Evolutionary conservation across 768 basidiomycete genomes (phyloP), one percentile per base, ranked within the genome.

Genomic region (Dendrothele bispora): DNA sequence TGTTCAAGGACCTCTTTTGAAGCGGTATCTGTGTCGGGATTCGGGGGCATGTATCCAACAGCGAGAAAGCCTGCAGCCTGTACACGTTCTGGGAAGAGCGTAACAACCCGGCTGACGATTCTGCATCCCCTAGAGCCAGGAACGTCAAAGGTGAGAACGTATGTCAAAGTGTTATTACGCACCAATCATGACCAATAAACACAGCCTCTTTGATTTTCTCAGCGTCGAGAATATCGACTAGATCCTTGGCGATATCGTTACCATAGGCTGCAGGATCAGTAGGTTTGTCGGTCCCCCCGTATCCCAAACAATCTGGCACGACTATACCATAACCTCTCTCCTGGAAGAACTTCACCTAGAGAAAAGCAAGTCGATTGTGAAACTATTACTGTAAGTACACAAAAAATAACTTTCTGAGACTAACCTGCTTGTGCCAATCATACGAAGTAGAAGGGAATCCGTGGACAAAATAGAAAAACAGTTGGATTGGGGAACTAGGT

Each of bases 231-330:
- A 75, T 63, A 22, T 72, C 71, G 3, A 72, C 3, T 10, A 72
- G 37, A 37, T 75, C 74, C 38, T 59, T 56, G 4, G 40, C 61
- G 7, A 70, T 30, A 8, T 55, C 53, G n/a, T n/a, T n/a, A 21
- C 53, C 34, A 39, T 71, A 72, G 11, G 58, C 52, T 10, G 47
- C 43, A 10, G 58, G 48, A 34, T 61, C 57, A 11, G 39, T 37
- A 20, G 59, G 59, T 39, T 50, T 58, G 39, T 44, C 46, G 63
- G 70, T 40, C n/a, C 57, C 67, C 11, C 74, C 77, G 28, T 64
- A 69, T 6, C 77, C 77, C 14, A 79, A 66, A 52, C 76, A 65
- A 55, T 79, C 77, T 0, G 77, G 77, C 7, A 66, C 70, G 41
- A 79, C 56, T 12, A 77, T 25, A 14, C 74, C 72, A 37, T 70